A percentile compares a stretch with the other conserved stretches of the same genome.
Conservation (phyloP, 78 protist genomes). For the Anaeramoeba ignava region DNA sequence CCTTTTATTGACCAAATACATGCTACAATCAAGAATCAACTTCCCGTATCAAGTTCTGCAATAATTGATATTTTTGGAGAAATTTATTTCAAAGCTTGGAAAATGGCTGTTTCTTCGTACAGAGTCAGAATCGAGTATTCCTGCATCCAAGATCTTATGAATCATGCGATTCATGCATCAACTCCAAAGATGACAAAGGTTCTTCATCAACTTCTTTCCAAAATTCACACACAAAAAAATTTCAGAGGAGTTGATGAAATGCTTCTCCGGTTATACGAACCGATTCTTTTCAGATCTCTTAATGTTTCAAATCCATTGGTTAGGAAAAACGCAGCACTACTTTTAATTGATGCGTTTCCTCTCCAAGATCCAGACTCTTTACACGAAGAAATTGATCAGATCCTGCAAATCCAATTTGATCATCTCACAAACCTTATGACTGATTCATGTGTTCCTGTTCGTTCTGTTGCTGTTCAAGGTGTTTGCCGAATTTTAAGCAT, state of each 20-base stretch:
- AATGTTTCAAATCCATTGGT: constrained; percentile 37
- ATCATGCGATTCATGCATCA: constrained; percentile 26
- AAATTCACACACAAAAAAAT: constrained; percentile 23
- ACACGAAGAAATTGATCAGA: constrained; percentile 18
- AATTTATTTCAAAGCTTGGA: constrained; percentile 50
- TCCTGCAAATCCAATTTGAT: constrained; percentile 24
- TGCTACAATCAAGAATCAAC: constrained; percentile 27
- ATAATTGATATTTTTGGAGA: constrained; percentile 22
- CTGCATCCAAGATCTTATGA: constrained; percentile 41
- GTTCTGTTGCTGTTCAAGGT: constrained; percentile 35
- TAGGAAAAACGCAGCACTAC: constrained; percentile 37
- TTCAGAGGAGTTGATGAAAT: constrained; percentile 44
- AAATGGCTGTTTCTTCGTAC: constrained; percentile 10
- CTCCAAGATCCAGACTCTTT: constrained; percentile 25
- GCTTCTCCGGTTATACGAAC: constrained; percentile 40
- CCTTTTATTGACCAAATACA: constrained; percentile 31
- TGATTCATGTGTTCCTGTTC: constrained; percentile 30
- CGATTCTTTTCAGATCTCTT: constrained; percentile 45
- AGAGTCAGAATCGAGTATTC: constrained; percentile 18
- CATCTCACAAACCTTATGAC: constrained; percentile 21
- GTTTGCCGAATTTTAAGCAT: constrained; percentile 14
- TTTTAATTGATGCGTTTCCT: constrained; percentile 47
- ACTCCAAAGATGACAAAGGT: constrained; percentile 14
- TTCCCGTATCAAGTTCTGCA: constrained; percentile 11
- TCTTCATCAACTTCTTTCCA: neutral